Conservation (phyloP, 1,284 basidiomycete genomes). For the Heterobasidion irregulare region DNA sequence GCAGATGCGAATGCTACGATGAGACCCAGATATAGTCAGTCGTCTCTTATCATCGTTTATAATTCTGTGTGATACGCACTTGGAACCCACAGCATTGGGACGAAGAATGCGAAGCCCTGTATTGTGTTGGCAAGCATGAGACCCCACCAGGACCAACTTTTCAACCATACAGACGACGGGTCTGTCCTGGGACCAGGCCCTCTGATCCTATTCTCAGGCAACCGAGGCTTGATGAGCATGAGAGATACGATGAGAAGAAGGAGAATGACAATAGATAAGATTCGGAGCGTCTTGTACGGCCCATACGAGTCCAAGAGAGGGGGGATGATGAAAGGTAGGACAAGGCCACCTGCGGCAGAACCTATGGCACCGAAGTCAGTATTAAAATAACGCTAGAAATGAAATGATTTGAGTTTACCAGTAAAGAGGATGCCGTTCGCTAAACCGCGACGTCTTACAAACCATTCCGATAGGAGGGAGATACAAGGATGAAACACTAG, state of each 20-base stretch:
- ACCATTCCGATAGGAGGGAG: constrained; percentile 35
- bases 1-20: constrained; percentile 4
- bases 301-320: constrained; percentile 20
- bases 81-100: constrained; percentile 28
- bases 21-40: not conserved
- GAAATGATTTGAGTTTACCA: constrained; percentile 8
- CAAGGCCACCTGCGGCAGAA: constrained; percentile 25
- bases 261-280: constrained; percentile 18
- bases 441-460: constrained; percentile 27
- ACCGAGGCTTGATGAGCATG: constrained; percentile 24
- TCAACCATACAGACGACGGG: constrained; percentile 15
- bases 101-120: constrained; percentile 24
- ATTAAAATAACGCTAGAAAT: not conserved
- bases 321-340: constrained; percentile 27
- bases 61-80: constrained; percentile 14
- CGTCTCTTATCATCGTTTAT: too few species aligned
- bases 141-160: constrained; percentile 20
- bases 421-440: constrained; percentile 34
- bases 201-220: constrained; percentile 20
- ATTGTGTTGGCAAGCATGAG: constrained; percentile 23
- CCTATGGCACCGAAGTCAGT: constrained; percentile 13
- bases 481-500: constrained; percentile 28
- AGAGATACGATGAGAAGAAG: constrained; percentile 17
- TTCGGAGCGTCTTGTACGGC: constrained; percentile 18
- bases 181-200: constrained; percentile 13